phyloP scores from a whole-genome alignment of 495 filamentous ascomycete genomes.

The Saxispiralis lemnorum region DNA sequence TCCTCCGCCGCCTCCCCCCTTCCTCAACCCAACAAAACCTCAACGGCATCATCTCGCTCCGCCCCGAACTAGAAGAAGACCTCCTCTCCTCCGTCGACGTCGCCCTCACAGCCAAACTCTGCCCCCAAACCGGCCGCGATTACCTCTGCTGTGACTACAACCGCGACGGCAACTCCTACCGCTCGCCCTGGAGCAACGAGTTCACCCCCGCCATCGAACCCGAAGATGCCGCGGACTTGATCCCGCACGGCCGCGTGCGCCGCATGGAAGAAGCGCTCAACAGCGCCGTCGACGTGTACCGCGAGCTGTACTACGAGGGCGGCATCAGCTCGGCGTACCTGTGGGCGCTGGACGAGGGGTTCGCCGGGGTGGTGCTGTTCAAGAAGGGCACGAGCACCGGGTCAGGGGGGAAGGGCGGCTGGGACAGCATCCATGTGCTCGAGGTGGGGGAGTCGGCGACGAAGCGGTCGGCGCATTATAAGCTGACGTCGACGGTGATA shows the following conservation, averaged over 20 bases:
- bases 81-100: slow-evolving; percentile 94
- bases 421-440: slow-evolving; percentile 99
- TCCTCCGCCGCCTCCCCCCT: slow-evolving; percentile 92
- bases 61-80: slow-evolving; percentile 88
- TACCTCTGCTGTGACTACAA: slow-evolving; percentile 99
- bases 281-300: slow-evolving; percentile 91
- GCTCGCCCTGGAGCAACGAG: slow-evolving; percentile 94
- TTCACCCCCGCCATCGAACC: slow-evolving; percentile 66
- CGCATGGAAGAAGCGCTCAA: slow-evolving; percentile 88
- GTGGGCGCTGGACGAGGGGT: slow-evolving; percentile 97
- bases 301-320: slow-evolving; percentile 95
- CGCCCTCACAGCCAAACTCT: slow-evolving; percentile 71
- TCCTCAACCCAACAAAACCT: slow-evolving; percentile 77
- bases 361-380: slow-evolving; percentile 83
- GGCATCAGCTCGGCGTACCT: slow-evolving; percentile 91
- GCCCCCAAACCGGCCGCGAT: slow-evolving; percentile 74
- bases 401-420: slow-evolving; percentile 39
- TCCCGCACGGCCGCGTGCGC: slow-evolving; percentile 39
- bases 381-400: slow-evolving; percentile 43
- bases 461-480: slow-evolving; percentile 74
- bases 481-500: slow-evolving; percentile 93
- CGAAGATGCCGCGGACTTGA: slow-evolving; percentile 33
- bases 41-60: slow-evolving; percentile 61
- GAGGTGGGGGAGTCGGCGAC: slow-evolving; percentile 71
- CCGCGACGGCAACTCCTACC: slow-evolving; percentile 92